A percentile compares a stretch with the other conserved stretches of the same genome.
These are phyloP conservation scores for Botrytis byssoidea DNA, from an alignment of 2,329 filamentous ascomycete genomes.

Conservation along the genomic window DNA sequence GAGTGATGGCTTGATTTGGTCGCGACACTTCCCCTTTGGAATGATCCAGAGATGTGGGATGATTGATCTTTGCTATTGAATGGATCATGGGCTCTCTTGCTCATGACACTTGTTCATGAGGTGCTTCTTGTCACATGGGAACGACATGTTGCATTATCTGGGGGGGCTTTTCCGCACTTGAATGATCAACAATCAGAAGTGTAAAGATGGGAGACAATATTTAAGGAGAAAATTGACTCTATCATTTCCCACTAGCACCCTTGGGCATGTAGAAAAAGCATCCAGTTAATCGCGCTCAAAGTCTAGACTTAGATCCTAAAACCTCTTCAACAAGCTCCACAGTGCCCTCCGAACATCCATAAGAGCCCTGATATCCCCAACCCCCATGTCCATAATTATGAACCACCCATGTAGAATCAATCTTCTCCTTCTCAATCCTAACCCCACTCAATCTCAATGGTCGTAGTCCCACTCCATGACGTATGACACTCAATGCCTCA, in stretches of 20 bases:
- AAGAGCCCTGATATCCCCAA: conserved; percentile 62
- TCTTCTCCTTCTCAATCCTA: conserved; percentile 60
- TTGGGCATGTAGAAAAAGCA: not conserved
- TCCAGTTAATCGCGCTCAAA: conserved; percentile 20
- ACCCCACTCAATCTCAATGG: conserved; percentile 61
- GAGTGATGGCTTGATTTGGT: not conserved
- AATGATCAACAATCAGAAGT: not conserved
- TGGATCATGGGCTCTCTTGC: too few relatives aligned
- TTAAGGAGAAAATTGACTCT: not conserved
- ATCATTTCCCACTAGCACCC: not conserved
- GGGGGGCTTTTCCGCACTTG: not conserved
- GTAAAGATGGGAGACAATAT: not conserved
- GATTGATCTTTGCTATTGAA: not conserved
- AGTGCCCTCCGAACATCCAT: conserved; percentile 67
- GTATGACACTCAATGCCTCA: conserved; percentile 61
- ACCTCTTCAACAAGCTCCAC: conserved; percentile 63
- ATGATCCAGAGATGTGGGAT: not conserved
- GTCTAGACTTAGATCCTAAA: conserved; percentile 27
- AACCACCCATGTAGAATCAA: conserved; percentile 55
- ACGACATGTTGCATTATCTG: not conserved
- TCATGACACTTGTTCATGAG: not conserved
- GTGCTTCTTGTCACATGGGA: too few relatives aligned
- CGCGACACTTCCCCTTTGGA: not conserved
- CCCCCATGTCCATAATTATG: conserved; percentile 63
- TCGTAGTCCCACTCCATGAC: conserved; percentile 65